phyloP scores from a whole-genome alignment of 306 rosid genomes.

The Rosa chinensis region DNA sequence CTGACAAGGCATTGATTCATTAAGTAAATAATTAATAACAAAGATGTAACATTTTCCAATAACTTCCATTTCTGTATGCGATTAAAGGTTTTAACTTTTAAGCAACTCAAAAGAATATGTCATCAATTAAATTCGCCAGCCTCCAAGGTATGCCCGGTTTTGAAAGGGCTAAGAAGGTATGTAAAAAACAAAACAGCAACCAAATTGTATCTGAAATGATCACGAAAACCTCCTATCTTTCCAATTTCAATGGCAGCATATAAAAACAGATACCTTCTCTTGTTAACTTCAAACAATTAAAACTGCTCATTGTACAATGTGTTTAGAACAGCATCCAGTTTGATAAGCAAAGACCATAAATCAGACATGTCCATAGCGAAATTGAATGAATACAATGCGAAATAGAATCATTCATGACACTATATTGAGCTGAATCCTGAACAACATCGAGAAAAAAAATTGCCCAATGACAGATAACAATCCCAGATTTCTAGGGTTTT shows the following conservation, averaged over 20 bases:
- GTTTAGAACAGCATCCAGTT: neutral
- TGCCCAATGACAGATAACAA: neutral
- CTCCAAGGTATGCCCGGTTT: neutral
- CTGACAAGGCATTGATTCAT: neutral
- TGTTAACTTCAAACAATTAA: neutral
- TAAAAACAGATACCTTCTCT: neutral
- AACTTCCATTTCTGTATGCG: neutral
- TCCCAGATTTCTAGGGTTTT: constrained; percentile 26
- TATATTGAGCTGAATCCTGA: neutral
- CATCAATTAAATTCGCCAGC: neutral
- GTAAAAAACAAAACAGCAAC: neutral
- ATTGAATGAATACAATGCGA: neutral
- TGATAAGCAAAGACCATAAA: neutral
- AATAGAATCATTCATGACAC: neutral
- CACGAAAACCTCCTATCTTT: neutral
- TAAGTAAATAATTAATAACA: neutral
- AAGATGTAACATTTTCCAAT: neutral
- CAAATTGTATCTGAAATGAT: neutral
- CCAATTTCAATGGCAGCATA: neutral
- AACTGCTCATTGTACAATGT: neutral
- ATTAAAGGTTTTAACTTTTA: neutral
- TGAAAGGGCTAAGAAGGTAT: neutral
- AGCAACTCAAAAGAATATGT: neutral
- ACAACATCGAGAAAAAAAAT: neutral
- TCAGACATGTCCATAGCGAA: neutral